Evolutionary conservation across 768 basidiomycete genomes (phyloP).

Genomic region (Lyophyllum atratum): DNA sequence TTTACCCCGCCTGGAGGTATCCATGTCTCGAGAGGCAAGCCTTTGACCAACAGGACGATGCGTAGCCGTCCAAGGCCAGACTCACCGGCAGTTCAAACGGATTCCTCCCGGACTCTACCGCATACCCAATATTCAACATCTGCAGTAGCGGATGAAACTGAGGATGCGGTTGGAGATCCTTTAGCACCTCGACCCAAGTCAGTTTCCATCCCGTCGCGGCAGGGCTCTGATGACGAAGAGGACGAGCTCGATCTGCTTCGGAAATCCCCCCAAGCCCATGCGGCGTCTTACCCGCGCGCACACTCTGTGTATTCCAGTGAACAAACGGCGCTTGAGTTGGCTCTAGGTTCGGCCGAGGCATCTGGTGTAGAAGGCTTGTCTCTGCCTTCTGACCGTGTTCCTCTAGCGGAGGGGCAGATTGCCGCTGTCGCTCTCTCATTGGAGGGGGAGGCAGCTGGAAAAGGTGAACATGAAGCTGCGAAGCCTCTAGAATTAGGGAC

Average conservation of each 20-base stretch:
- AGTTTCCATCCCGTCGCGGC: neutral
- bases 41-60: neutral
- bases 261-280: constrained; percentile 21
- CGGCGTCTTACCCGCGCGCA: neutral
- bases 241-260: constrained; percentile 46
- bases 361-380: neutral
- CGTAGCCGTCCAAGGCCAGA: neutral
- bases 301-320: too few relatives aligned
- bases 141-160: neutral
- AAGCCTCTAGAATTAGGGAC: too few relatives aligned
- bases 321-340: neutral
- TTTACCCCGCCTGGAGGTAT: neutral
- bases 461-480: neutral
- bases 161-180: neutral
- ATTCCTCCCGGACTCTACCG: neutral
- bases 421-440: neutral
- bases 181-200: neutral
- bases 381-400: neutral
- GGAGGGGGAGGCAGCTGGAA: neutral
- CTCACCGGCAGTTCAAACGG: neutral
- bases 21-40: neutral
- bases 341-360: neutral
- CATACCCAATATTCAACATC: neutral
- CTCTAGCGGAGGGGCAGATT: neutral
- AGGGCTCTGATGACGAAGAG: constrained; percentile 28